Conservation (phyloP, 768 basidiomycete species). For the Hortiboletus flavorubellus region DNA sequence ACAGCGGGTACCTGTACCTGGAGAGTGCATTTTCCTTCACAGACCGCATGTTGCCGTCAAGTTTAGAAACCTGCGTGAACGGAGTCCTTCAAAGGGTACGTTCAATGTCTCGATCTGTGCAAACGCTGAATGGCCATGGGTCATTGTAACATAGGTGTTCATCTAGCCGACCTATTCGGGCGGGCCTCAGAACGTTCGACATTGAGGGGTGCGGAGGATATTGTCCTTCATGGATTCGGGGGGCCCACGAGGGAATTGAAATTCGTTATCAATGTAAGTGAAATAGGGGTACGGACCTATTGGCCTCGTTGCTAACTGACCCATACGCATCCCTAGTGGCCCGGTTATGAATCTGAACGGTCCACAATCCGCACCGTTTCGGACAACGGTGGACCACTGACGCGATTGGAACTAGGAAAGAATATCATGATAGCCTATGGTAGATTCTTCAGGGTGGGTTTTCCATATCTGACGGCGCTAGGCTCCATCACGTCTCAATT, state of each 20-base stretch:
- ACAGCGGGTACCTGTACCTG: not conserved
- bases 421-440: not conserved
- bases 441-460: not conserved
- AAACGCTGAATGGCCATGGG: not conserved
- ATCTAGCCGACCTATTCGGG: not conserved
- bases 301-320: not conserved
- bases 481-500: not conserved
- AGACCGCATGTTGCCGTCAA: not conserved
- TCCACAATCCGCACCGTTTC: not conserved
- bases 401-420: not conserved
- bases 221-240: not conserved
- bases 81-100: not conserved
- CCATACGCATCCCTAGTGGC: not conserved
- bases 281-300: not conserved
- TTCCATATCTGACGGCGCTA: not conserved
- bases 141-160: not conserved
- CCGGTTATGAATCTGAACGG: not conserved
- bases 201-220: not conserved
- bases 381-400: not conserved
- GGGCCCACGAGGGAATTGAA: not conserved
- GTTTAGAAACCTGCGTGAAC: not conserved
- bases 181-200: not conserved
- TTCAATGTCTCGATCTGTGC: not conserved
- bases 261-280: not conserved
- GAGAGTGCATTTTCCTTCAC: not conserved